phyloP scores from a whole-genome alignment of 129 eudicot genomes.

The Gnaphalium uliginosum region DNA sequence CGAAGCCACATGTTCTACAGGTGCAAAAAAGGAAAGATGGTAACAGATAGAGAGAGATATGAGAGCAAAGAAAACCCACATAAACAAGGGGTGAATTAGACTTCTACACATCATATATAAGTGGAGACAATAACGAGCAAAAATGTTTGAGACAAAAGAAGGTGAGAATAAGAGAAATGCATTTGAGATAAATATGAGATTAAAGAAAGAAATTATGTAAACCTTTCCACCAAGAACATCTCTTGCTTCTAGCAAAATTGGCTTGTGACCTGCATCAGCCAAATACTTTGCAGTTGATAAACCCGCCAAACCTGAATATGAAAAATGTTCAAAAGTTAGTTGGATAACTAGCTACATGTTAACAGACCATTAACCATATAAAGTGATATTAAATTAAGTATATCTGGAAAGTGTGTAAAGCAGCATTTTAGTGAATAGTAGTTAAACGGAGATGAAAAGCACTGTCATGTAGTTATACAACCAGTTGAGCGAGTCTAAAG shows the following conservation, averaged over 20 bases:
- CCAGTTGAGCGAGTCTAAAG: background rate
- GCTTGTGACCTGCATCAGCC: constrained; percentile 97
- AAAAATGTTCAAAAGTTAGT: constrained; percentile 27
- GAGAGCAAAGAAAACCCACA: background rate
- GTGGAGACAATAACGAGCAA: background rate
- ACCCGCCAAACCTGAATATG: constrained; percentile 86
- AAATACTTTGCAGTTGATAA: constrained; percentile 95
- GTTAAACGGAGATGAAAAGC: background rate
- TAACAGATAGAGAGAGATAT: background rate
- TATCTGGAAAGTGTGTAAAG: background rate
- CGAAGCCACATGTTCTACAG: too few species aligned
- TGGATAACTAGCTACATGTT: constrained; percentile 5
- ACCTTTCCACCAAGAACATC: constrained; percentile 99
- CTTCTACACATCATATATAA: background rate
- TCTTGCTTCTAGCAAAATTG: constrained; percentile 87
- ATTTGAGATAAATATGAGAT: constrained; percentile 5
- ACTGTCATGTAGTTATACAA: background rate
- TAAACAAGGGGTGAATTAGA: background rate
- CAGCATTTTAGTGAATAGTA: too few species aligned
- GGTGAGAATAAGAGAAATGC: background rate
- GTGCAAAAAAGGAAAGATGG: background rate
- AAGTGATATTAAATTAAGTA: too few species aligned
- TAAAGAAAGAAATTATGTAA: background rate
- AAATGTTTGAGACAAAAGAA: background rate
- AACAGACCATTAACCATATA: too few species aligned